Base-by-base conservation (phyloP, 1,284 basidiomycete genomes). In the Leccinum holopus region DNA sequence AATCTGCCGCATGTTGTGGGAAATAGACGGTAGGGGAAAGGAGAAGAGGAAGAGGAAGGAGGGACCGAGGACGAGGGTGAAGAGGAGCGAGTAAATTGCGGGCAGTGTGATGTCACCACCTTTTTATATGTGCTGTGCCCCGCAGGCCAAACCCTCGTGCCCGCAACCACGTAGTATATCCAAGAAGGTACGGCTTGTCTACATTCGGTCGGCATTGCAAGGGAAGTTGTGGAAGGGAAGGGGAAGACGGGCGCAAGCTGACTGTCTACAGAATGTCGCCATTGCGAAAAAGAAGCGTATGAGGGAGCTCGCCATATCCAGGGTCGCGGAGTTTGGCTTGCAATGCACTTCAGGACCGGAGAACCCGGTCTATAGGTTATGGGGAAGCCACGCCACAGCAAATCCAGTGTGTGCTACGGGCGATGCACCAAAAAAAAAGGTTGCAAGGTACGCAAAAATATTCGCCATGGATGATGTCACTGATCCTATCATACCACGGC, bases 261-360 rank as follows among this genome's bases (percentile, higher is more conserved):
- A 66, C 51, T 55, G 57, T 57, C 72, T 9, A 18, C 18, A 18
- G 18, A 55, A 59, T 70, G 65, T 63, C 60, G 69, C 53, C 68
- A 73, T 67, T 58, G 63, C 64, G 69, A 60, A 65, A 67, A 66
- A 70, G 68, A 71, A 70, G 62, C 65, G 61, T 58, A 64, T 61
- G 70, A 72, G 58, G 61, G n/a, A 72, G 54, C 57, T 64, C 63
- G 44, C 70, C 66, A 70, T 67, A 74, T 72, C 39, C 32, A 66
- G 68, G 68, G 44, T 72, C 72, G 72, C 72, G 72, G 70, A 73
- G 72, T 72, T 44, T 44, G 9, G 9, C 14, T 33, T 70, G 67
- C 1, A 74, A 72, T 57, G 55, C 16, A 18, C 41, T 11, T 37
- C 39, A 60, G 58, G 59, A 47, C 28, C 14, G 18, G 41, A 39